Percentiles rank a stretch among this genome's conserved stretches.
phyloP scores from a whole-genome alignment of 2,329 filamentous ascomycete species.

The Septoria petroselini region DNA sequence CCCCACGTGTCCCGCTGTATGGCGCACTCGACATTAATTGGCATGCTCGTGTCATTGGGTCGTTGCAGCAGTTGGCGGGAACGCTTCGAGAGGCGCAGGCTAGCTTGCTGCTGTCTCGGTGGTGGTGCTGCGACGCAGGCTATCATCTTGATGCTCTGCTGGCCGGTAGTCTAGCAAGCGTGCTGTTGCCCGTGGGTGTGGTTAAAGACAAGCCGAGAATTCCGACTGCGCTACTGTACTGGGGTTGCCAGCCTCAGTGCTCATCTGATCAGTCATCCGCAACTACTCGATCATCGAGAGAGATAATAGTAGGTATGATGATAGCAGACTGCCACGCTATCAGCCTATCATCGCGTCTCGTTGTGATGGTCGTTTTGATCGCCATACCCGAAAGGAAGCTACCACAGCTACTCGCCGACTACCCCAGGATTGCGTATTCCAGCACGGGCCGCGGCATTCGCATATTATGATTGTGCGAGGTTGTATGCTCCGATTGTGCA shows the following conservation, averaged over 20 bases:
- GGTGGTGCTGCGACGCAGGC: constrained; percentile 5
- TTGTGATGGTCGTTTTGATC: constrained; percentile 6
- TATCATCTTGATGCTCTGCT: constrained; percentile 9
- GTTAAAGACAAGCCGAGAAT: constrained; percentile 5
- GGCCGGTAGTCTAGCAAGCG: too few species aligned
- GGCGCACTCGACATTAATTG: constrained; percentile 10
- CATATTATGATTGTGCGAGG: constrained; percentile 11
- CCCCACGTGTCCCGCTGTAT: constrained; percentile 4
- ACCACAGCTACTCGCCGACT: constrained; percentile 14
- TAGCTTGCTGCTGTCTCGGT: constrained; percentile 7
- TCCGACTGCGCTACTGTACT: not conserved
- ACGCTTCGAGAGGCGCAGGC: constrained; percentile 8
- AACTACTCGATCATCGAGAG: too few species aligned
- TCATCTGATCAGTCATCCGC: too few species aligned
- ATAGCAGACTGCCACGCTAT: constrained; percentile 11
- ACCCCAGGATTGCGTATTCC: constrained; percentile 20
- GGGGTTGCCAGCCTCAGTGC: not conserved
- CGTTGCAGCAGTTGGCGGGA: constrained; percentile 12
- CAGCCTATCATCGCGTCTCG: too few species aligned
- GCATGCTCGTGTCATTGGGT: not conserved
- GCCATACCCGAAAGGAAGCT: constrained; percentile 14
- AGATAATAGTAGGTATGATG: too few species aligned
- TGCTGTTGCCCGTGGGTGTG: constrained; percentile 5
- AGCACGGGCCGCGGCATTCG: constrained; percentile 9
- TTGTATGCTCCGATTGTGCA: constrained; percentile 6